Evolutionary conservation across 192 early-diverging fungal species (phyloP).

Genomic region (Diversispora eburnea): DNA sequence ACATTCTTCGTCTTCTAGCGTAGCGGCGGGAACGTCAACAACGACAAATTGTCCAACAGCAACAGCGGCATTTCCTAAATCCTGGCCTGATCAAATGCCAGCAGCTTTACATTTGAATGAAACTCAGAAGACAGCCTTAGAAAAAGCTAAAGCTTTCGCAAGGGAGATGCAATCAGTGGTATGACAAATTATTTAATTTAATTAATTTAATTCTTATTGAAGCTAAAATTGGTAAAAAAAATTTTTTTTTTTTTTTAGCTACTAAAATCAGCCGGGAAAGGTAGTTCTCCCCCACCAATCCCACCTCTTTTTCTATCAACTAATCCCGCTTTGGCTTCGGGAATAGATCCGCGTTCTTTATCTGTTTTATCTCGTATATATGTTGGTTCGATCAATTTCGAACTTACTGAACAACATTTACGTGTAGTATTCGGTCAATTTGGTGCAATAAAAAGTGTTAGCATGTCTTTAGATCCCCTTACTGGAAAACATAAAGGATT

Average conservation of each 20-base stretch:
- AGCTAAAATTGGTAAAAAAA: not conserved
- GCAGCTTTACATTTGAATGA: slow-evolving; percentile 30
- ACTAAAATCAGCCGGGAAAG: slow-evolving; percentile 27
- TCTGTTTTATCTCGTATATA: slow-evolving; percentile 54
- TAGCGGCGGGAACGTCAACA: not conserved
- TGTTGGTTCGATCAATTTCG: slow-evolving; percentile 84
- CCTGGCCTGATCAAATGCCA: slow-evolving; percentile 4
- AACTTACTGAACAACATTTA: slow-evolving; percentile 79
- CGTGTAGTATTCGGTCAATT: slow-evolving; percentile 72
- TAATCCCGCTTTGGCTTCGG: slow-evolving; percentile 31
- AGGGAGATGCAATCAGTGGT: slow-evolving; percentile 32
- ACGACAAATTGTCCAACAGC: not conserved
- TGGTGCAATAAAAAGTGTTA: slow-evolving; percentile 70
- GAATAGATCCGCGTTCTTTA: slow-evolving; percentile 34
- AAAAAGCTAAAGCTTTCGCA: slow-evolving; percentile 31
- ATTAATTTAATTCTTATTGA: not conserved
- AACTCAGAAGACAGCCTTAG: slow-evolving; percentile 26
- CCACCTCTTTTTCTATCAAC: slow-evolving; percentile 27
- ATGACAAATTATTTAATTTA: not conserved
- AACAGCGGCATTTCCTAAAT: not conserved
- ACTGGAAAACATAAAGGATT: slow-evolving; percentile 82
- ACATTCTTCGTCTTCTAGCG: not conserved
- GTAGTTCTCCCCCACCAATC: slow-evolving; percentile 20
- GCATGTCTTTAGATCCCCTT: slow-evolving; percentile 73
- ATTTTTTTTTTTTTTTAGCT: slow-evolving; percentile 8